These are phyloP conservation scores for Emericellopsis atlantica DNA, from an alignment of 2,329 filamentous ascomycete genomes.

Conservation along the genomic window DNA sequence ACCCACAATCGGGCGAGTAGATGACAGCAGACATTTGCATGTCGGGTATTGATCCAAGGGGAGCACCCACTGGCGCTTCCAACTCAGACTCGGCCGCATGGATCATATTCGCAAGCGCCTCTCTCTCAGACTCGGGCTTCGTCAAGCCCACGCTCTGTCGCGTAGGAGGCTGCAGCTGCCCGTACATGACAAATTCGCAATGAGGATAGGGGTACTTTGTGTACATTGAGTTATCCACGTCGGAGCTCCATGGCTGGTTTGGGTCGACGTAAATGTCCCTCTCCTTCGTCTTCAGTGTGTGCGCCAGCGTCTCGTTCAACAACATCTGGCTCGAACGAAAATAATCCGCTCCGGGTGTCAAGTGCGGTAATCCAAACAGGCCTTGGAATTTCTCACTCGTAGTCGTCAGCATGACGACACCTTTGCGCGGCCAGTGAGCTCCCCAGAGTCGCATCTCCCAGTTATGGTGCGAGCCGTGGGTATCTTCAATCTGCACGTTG, in stretches of 20 bases:
- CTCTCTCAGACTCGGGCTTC: slow-evolving; percentile 17
- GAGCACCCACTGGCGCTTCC: slow-evolving; percentile 46
- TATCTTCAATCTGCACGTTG: slow-evolving; percentile 61
- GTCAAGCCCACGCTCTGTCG: slow-evolving; percentile 18
- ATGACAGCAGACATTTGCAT: slow-evolving; percentile 51
- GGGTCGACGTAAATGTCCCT: slow-evolving; percentile 38
- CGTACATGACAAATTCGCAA: slow-evolving; percentile 81
- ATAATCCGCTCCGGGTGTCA: slow-evolving; percentile 48
- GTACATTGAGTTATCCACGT: slow-evolving; percentile 47
- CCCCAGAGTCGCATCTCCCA: slow-evolving; percentile 76
- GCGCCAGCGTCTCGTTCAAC: slow-evolving; percentile 60
- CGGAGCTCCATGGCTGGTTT: slow-evolving; percentile 66
- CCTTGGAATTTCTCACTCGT: slow-evolving; percentile 93
- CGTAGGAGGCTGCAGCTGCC: slow-evolving; percentile 57
- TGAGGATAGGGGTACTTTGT: slow-evolving; percentile 50
- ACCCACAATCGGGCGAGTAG: slow-evolving; percentile 57
- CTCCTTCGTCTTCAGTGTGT: slow-evolving; percentile 54
- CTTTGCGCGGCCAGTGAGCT: slow-evolving; percentile 73
- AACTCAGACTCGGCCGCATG: slow-evolving; percentile 49
- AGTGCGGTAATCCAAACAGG: slow-evolving; percentile 77
- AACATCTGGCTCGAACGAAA: slow-evolving; percentile 48
- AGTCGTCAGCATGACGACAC: slow-evolving; percentile 69
- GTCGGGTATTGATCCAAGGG: slow-evolving; percentile 38
- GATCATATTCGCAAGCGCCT: slow-evolving; percentile 25
- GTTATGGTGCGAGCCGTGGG: slow-evolving; percentile 50